Evolutionary conservation across 495 filamentous ascomycete genomes (phyloP), one percentile per base, ranked within the genome.

Genomic region (Eremomyces bilateralis): DNA sequence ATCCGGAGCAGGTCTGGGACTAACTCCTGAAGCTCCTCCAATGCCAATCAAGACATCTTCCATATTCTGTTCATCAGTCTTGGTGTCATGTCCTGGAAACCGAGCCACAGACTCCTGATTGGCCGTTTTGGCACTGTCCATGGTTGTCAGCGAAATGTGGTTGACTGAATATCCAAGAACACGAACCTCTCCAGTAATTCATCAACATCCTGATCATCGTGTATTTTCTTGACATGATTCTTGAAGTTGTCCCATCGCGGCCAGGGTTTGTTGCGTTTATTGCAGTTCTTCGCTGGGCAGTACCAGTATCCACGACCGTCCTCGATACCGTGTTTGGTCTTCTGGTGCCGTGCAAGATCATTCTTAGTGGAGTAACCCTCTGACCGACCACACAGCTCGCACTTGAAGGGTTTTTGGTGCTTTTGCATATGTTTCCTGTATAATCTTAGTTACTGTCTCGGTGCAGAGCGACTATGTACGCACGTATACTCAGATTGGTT

Each of bases 191-290:
- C n/a, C n/a, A n/a, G n/a, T n/a, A n/a, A n/a, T n/a, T n/a, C 42
- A 3, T 65, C 59, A 2, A 62, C 44, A 40, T 73, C 59, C 21
- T 64, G 56, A 3, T 65, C 59, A 15, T 51, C 48, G 53, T 97
- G 85, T 48, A 88, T 74, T n/a, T 77, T 69, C 37, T 63, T 64
- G 29, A 91, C 61, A 45, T 97, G 88, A 37, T 77, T 73, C 46
- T 71, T 73, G 53, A 94, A 97, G 43, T 97, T 97, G 52, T 97
- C 88, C 34, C 76, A 52, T 4, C 88, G 69, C 6, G 80, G 83
- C 80, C 85, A 94, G 29, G 64, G 59, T 55, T 94, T 94, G 13
- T 63, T 57, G 35, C 67, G 72, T 15, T 64, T 69, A 19, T 60
- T 61, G 44, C 84, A 91, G 33, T 57, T 49, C 30, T 53, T 62